Evolutionary conservation across 345 rosid species (phyloP).

Genomic region (Euphorbia lathyris): DNA sequence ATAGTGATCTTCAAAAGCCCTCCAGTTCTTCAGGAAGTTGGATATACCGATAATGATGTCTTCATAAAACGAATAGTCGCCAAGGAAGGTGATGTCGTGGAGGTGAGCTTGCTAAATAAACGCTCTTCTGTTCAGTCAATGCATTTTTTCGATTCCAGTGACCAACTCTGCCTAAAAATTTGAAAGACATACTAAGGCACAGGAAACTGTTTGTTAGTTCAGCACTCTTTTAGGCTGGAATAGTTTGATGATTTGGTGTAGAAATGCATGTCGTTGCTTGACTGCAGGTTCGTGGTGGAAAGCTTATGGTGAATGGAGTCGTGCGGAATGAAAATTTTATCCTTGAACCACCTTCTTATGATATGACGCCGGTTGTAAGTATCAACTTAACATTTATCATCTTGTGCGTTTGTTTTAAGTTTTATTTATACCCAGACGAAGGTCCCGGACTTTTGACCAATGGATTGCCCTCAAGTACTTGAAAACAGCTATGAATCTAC

Average conservation of each 20-base stretch:
- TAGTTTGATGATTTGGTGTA: neutral
- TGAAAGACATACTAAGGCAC: neutral
- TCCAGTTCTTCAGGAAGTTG: conserved; percentile 91
- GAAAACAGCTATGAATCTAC: conserved; percentile 1
- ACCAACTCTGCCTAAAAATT: neutral
- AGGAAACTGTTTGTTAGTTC: neutral
- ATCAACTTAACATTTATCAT: neutral
- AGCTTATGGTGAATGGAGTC: conserved; percentile 72
- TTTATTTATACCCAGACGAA: neutral
- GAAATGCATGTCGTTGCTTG: neutral
- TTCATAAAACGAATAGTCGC: conserved; percentile 89
- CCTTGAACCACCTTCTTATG: conserved; percentile 70
- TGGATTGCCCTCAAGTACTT: neutral
- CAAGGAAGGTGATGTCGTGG: conserved; percentile 89
- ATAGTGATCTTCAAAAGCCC: conserved; percentile 93
- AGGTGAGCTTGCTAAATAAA: conserved; percentile 45
- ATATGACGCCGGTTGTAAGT: conserved; percentile 81
- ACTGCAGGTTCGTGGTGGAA: conserved; percentile 66
- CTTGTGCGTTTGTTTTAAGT: neutral
- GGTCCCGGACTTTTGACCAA: neutral
- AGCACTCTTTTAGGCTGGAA: neutral
- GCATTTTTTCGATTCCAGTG: neutral
- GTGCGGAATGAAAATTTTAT: conserved; percentile 62
- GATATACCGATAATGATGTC: conserved; percentile 88
- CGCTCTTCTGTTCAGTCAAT: neutral